Percentiles rank a stretch among this genome's conserved stretches.
Conservation (phyloP, 768 basidiomycete genomes). For the Strobilomyces echinocephalus region DNA sequence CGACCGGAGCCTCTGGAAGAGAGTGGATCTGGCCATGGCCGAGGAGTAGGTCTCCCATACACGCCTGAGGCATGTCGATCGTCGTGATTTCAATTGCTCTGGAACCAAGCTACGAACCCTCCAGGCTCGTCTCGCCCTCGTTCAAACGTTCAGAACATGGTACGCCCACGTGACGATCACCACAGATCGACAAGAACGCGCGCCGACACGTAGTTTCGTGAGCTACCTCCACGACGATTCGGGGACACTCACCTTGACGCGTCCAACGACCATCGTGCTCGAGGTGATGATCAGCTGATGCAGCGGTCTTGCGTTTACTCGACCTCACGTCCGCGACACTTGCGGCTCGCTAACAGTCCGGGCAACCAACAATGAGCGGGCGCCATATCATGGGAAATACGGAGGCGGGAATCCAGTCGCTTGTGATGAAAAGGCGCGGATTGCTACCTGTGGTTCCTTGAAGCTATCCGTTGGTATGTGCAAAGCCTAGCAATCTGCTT, state of each 20-base stretch:
- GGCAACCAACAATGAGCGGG: too few species aligned
- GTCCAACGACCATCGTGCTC: background rate
- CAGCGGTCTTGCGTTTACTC: background rate
- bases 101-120: background rate
- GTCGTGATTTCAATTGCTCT: background rate
- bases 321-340: too few species aligned
- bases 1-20: background rate
- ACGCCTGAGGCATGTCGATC: background rate
- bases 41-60: too few species aligned
- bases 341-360: too few species aligned
- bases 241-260: slow-evolving; percentile 4
- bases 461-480: too few species aligned
- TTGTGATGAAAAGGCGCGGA: too few species aligned
- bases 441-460: too few species aligned
- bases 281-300: background rate
- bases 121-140: background rate
- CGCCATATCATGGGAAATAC: too few species aligned
- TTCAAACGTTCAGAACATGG: background rate
- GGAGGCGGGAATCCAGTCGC: too few species aligned
- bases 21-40: background rate
- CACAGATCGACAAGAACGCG: background rate
- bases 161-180: background rate
- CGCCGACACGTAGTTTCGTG: background rate
- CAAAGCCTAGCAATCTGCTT: too few species aligned
- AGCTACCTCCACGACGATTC: background rate